A percentile compares a stretch with the other conserved stretches of the same genome.
Conservation (phyloP, 495 filamentous ascomycete genomes). For the Talaromyces wortmannii region DNA sequence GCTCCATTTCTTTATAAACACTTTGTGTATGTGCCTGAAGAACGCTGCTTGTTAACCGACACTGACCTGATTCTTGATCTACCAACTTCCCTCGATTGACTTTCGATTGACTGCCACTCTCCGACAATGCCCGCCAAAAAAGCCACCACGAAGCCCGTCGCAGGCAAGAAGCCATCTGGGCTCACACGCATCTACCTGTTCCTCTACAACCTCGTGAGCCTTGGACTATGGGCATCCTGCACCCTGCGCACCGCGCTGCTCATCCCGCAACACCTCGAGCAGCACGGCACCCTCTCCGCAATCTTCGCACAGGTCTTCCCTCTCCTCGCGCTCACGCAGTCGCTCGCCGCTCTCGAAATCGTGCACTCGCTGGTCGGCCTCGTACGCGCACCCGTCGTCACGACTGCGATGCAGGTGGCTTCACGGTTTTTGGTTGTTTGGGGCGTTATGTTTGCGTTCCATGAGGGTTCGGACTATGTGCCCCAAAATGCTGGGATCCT, state of each 20-base stretch:
- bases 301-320: conserved; percentile 50
- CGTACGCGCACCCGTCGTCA: conserved; percentile 76
- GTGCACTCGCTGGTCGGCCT: conserved; percentile 68
- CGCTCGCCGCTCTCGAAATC: conserved; percentile 73
- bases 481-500: neutral
- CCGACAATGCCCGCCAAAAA: conserved; percentile 2
- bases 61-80: neutral
- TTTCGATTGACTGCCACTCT: neutral
- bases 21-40: too few species aligned
- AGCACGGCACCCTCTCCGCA: conserved; percentile 29
- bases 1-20: neutral
- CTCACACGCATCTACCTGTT: conserved; percentile 52
- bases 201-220: conserved; percentile 73
- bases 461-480: conserved; percentile 21
- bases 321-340: conserved; percentile 75
- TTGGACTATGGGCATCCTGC: conserved; percentile 67
- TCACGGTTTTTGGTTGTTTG: conserved; percentile 79
- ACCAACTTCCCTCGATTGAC: neutral
- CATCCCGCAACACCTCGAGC: conserved; percentile 20
- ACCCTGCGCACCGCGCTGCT: conserved; percentile 52
- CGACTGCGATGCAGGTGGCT: conserved; percentile 83
- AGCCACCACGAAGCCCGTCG: conserved; percentile 1
- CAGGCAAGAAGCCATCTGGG: neutral
- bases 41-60: too few species aligned
- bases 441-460: conserved; percentile 66